Conservation (phyloP, 176 grass and related monocot species). For the Musa troglodytarum region DNA sequence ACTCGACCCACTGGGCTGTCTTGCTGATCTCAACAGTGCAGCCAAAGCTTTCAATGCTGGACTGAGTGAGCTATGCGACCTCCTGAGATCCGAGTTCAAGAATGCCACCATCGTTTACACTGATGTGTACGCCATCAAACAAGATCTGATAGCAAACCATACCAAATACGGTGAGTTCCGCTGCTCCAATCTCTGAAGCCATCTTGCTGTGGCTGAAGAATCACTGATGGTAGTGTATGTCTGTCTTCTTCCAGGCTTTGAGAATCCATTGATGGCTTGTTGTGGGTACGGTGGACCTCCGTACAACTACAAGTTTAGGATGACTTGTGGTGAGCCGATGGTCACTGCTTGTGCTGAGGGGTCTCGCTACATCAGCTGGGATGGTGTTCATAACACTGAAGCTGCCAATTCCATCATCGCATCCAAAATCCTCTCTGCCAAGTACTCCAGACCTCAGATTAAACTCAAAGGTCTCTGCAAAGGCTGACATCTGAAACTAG, state of each 20-base stretch:
- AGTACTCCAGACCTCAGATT: constrained; percentile 21
- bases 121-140: constrained; percentile 53
- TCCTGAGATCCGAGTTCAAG: constrained; percentile 17
- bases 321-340: neutral
- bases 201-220: neutral
- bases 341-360: neutral
- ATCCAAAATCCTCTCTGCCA: constrained; percentile 14
- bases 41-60: constrained; percentile 30
- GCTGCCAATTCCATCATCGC: constrained; percentile 28
- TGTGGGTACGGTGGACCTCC: constrained; percentile 29
- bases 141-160: constrained; percentile 42
- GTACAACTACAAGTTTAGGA: neutral
- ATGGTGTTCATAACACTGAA: constrained; percentile 38
- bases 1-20: neutral
- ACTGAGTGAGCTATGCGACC: constrained; percentile 20
- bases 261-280: constrained; percentile 37
- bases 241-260: constrained; percentile 28
- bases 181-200: neutral
- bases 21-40: neutral
- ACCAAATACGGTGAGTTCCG: constrained; percentile 25
- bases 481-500: neutral
- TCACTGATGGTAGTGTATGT: neutral
- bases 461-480: constrained; percentile 7
- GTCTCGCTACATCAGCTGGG: constrained; percentile 9
- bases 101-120: constrained; percentile 29